Evolutionary conservation across 169 alveolate species (phyloP).

Genomic region (Sarcocystis neurona): DNA sequence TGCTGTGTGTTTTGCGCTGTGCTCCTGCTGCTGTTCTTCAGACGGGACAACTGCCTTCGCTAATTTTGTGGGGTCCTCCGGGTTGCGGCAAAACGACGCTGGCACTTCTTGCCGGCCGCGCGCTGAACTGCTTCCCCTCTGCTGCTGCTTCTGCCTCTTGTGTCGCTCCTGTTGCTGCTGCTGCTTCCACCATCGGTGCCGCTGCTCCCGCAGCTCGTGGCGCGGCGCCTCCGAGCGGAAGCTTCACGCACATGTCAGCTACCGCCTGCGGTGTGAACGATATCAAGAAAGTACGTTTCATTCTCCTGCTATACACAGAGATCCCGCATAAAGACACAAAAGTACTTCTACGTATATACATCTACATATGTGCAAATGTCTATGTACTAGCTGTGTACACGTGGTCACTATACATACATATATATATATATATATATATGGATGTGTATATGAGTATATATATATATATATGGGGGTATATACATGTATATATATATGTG

Average conservation of each 20-base stretch:
- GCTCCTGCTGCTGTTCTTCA: not conserved
- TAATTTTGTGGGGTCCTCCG: constrained; percentile 58
- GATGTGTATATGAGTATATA: too few species aligned
- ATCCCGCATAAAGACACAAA: too few species aligned
- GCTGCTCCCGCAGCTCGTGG: too few species aligned
- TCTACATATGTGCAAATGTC: too few species aligned
- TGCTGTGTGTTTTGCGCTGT: not conserved
- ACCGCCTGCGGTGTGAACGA: constrained; percentile 13
- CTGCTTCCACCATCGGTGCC: constrained; percentile 1
- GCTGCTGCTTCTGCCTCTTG: not conserved
- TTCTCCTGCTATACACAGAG: too few species aligned
- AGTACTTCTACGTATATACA: too few species aligned
- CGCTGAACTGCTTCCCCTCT: not conserved
- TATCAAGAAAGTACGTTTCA: not conserved
- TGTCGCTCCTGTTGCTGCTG: not conserved
- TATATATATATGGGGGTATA: too few species aligned
- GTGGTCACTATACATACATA: too few species aligned
- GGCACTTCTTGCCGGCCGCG: constrained; percentile 34
- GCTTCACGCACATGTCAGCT: constrained; percentile 1
- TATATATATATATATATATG: constrained; percentile 7
- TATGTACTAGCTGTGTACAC: too few species aligned
- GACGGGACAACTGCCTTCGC: constrained; percentile 13
- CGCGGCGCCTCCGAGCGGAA: too few species aligned
- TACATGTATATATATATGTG: too few species aligned
- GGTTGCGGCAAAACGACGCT: constrained; percentile 58